A percentile compares a stretch with the other conserved stretches of the same genome.
phyloP scores from a whole-genome alignment of 2,329 filamentous ascomycete species.

The Aspergillus sp. region DNA sequence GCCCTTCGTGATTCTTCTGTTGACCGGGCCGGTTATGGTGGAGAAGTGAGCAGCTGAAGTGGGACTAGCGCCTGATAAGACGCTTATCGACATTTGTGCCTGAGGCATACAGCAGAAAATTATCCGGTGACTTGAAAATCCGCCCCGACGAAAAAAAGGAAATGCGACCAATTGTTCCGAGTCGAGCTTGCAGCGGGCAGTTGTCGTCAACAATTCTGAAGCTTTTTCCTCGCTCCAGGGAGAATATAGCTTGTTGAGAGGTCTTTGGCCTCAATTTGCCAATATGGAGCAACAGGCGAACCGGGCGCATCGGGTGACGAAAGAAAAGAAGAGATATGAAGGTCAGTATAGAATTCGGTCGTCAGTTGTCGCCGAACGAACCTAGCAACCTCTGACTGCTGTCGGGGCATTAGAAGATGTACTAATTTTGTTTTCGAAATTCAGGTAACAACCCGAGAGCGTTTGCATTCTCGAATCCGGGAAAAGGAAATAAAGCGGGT shows the following conservation, averaged over 20 bases:
- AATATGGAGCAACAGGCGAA: slow-evolving; percentile 83
- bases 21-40: slow-evolving; percentile 10
- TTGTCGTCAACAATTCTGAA: neutral
- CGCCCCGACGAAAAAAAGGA: slow-evolving; percentile 29
- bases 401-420: neutral
- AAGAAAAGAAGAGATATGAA: slow-evolving; percentile 81
- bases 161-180: slow-evolving; percentile 4
- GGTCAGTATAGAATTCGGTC: slow-evolving; percentile 51
- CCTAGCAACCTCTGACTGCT: neutral
- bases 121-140: slow-evolving; percentile 31
- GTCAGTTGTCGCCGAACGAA: neutral
- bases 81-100: slow-evolving; percentile 17
- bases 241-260: slow-evolving; percentile 25
- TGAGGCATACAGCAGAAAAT: slow-evolving; percentile 21
- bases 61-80: slow-evolving; percentile 4
- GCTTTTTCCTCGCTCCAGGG: slow-evolving; percentile 4
- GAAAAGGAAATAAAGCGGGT: slow-evolving; percentile 73
- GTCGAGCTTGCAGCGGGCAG: slow-evolving; percentile 11
- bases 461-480: slow-evolving; percentile 82
- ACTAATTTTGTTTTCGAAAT: slow-evolving; percentile 13
- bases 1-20: neutral
- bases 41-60: neutral
- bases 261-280: slow-evolving; percentile 32
- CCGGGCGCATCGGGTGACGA: slow-evolving; percentile 81
- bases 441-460: slow-evolving; percentile 83